Evolutionary conservation across 306 rosid genomes (phyloP), one percentile per base, ranked within the genome.

Genomic region (Dryas drummondii): DNA sequence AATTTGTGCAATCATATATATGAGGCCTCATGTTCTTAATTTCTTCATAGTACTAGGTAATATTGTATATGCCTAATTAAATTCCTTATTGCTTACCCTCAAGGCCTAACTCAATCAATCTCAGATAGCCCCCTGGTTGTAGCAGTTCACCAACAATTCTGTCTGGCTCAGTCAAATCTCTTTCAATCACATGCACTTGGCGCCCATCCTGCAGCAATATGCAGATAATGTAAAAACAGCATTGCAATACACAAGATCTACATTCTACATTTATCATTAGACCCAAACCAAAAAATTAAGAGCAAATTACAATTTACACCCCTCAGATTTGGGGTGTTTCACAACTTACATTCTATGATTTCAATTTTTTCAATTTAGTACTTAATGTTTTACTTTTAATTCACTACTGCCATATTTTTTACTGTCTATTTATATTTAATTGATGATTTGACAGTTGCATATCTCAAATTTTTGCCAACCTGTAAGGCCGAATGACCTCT

Each of bases 121-220:
- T 78, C 66, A 78, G 71, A 47, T 71, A 71, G 1, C 77, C 82
- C n/a, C 77, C 73, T 48, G 77, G 82, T 45, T 64, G 77, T 12
- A 78, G 76, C 7, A 71, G 71, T 46, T 71, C 77, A 3, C 76
- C 76, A 6, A 45, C 70, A 17, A 78, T 78, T 71, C 77, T 78
- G 48, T 78, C 70, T 9, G 77, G 77, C 55, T 58, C 75, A 13
- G 44, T 64, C n/a, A 71, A 53, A 66, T 88, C 93, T 64, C 90
- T 86, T 60, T 82, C 93, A 17, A 88, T 86, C 8, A 86, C 88
- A 84, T 73, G 88, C 16, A 88, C 88, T 56, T 47, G 54, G 17
- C 50, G 72, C 58, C 93, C 93, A 71, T 86, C 87, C 93, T 88
- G 68, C 71, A 73, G 58, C 11, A 10, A n/a, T 13, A 73, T 27